Evolutionary conservation across 257 asterid species (phyloP).

Genomic region (Jacaranda mimosifolia): DNA sequence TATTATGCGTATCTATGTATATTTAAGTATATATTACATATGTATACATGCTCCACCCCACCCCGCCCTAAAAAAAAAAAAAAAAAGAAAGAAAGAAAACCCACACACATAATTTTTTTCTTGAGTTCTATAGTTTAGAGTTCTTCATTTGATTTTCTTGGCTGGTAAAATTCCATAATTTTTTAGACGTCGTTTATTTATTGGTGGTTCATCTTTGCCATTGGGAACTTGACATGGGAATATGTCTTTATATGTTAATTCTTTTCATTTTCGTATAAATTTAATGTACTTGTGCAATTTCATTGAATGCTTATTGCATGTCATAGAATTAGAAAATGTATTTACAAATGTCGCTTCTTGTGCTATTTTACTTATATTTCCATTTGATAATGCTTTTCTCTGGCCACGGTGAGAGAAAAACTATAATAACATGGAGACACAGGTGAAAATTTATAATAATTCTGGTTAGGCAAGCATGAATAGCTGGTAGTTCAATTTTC

Average conservation of each 20-base stretch:
- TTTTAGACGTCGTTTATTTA: constrained; percentile 13
- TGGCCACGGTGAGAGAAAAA: not conserved
- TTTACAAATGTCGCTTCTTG: constrained; percentile 10
- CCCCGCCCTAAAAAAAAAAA: no score
- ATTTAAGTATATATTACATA: not conserved
- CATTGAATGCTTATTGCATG: not conserved
- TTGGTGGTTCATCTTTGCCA: constrained; percentile 1
- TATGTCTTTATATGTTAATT: not conserved
- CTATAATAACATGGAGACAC: not conserved
- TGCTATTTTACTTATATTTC: not conserved
- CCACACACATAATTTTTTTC: no score
- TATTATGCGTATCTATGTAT: not conserved
- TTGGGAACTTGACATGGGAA: no score
- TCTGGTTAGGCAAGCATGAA: not conserved
- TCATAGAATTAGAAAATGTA: not conserved
- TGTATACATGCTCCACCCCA: no score
- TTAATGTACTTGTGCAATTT: constrained; percentile 3
- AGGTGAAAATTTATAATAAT: not conserved
- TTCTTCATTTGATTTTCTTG: not conserved
- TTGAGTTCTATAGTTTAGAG: no score
- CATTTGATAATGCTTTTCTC: not conserved
- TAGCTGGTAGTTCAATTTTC: constrained; percentile 15
- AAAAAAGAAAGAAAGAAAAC: no score
- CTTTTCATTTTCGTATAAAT: not conserved
- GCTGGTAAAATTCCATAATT: not conserved